Conservation (phyloP, 345 rosid species). For the Salix arbutifolia region DNA sequence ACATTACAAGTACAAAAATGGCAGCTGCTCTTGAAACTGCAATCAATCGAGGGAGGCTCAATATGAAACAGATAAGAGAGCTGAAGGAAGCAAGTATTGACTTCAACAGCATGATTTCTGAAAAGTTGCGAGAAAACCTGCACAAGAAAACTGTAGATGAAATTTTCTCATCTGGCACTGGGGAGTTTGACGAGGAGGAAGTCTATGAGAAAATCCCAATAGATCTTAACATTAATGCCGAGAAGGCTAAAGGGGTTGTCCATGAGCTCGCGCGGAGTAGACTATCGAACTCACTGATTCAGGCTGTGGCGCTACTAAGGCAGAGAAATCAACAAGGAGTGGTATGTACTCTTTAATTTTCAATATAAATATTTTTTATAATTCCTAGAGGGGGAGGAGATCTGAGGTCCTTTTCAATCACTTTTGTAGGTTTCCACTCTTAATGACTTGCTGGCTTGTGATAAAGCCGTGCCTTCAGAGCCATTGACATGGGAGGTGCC, state of each 20-base stretch:
- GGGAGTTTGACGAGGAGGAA: constrained; percentile 87
- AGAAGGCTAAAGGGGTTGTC: constrained; percentile 60
- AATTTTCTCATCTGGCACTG: constrained; percentile 94
- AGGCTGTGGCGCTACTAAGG: constrained; percentile 78
- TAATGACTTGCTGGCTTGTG: constrained; percentile 84
- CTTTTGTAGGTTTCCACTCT: constrained; percentile 63
- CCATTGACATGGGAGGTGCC: constrained; percentile 85
- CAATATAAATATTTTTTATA: background rate
- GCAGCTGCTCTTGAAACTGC: constrained; percentile 88
- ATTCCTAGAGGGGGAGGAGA: too few species aligned
- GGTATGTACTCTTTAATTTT: constrained; percentile 34
- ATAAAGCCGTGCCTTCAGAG: constrained; percentile 86
- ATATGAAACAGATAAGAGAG: constrained; percentile 82
- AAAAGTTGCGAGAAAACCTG: constrained; percentile 66
- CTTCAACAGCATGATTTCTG: constrained; percentile 74
- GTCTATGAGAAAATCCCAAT: constrained; percentile 78
- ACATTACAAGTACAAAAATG: constrained; percentile 82
- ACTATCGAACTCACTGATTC: constrained; percentile 68
- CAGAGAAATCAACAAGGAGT: constrained; percentile 69
- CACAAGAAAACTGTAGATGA: constrained; percentile 84
- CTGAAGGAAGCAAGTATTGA: constrained; percentile 80
- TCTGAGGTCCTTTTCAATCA: constrained; percentile 6
- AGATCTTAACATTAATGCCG: constrained; percentile 63
- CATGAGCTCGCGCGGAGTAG: constrained; percentile 47
- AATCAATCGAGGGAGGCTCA: constrained; percentile 71